phyloP scores from a whole-genome alignment of 495 filamentous ascomycete genomes.

The Pseudotulostoma volvatum region DNA sequence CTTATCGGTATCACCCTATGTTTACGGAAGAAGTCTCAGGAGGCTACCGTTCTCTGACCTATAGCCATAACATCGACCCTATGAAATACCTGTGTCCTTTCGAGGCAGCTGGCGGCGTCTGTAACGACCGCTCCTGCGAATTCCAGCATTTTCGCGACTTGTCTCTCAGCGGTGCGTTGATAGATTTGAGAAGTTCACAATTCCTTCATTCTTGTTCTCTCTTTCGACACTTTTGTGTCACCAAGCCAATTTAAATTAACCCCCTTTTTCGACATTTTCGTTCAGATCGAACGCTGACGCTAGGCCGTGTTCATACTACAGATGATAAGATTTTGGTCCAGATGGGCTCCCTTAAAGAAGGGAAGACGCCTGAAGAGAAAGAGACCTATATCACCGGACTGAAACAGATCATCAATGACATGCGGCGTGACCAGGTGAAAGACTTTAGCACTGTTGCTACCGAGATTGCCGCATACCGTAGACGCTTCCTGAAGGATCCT shows the following conservation, averaged over 20 bases:
- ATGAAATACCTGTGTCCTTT: conserved; percentile 54
- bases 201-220: conserved; percentile 4
- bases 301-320: conserved; percentile 37
- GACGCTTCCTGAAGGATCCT: conserved; percentile 43
- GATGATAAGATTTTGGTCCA: conserved; percentile 78
- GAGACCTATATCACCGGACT: conserved; percentile 59
- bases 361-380: conserved; percentile 51
- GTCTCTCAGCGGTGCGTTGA: conserved; percentile 63
- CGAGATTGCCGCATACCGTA: conserved; percentile 71
- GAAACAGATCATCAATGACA: conserved; percentile 53
- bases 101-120: conserved; percentile 57
- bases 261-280: conserved; percentile 10
- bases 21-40: conserved; percentile 51
- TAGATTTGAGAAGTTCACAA: conserved; percentile 17
- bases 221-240: conserved; percentile 5
- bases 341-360: conserved; percentile 57
- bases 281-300: conserved; percentile 42
- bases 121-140: conserved; percentile 52
- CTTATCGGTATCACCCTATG: conserved; percentile 74
- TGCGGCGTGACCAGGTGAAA: conserved; percentile 56
- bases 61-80: conserved; percentile 73
- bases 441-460: conserved; percentile 68
- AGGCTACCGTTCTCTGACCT: conserved; percentile 80
- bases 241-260: no score
- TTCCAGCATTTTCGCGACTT: conserved; percentile 73